Percentiles rank a stretch among this genome's conserved stretches.
Conservation (phyloP, 768 basidiomycete species). For the Termitomyces sp. region DNA sequence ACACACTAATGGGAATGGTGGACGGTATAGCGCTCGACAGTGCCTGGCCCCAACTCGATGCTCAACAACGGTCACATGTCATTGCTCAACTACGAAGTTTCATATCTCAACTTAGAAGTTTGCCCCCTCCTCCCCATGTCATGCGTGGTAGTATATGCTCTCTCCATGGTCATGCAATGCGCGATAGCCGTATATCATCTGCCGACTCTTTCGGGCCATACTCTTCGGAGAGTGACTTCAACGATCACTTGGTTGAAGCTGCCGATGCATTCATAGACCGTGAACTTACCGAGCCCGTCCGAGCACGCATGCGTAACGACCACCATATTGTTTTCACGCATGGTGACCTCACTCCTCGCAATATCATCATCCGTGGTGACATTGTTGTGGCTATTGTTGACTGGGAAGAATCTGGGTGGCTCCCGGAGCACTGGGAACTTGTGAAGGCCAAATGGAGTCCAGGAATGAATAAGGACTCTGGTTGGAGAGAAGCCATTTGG, state of each 20-base stretch:
- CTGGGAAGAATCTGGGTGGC: slow-evolving; percentile 27
- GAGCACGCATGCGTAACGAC: background rate
- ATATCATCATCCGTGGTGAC: slow-evolving; percentile 29
- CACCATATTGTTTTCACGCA: slow-evolving; percentile 26
- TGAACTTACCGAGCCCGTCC: slow-evolving; percentile 3
- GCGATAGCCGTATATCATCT: slow-evolving; percentile 3
- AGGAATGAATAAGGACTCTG: slow-evolving; percentile 2
- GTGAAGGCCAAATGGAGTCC: slow-evolving; percentile 8
- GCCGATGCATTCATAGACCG: slow-evolving; percentile 4
- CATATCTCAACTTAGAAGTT: slow-evolving; percentile 1
- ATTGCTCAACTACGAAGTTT: slow-evolving; percentile 2
- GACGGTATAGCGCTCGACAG: background rate
- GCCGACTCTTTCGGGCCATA: background rate
- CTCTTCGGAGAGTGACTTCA: slow-evolving; percentile 2
- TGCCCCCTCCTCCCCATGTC: slow-evolving; percentile 1
- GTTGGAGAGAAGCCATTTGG: slow-evolving; percentile 7
- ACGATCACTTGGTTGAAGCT: slow-evolving; percentile 4
- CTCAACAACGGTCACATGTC: slow-evolving; percentile 3
- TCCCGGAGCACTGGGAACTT: slow-evolving; percentile 28
- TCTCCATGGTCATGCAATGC: slow-evolving; percentile 2
- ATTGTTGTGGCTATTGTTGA: slow-evolving; percentile 24
- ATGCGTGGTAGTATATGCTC: background rate
- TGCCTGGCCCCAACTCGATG: slow-evolving; percentile 2
- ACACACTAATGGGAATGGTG: slow-evolving; percentile 2
- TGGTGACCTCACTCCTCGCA: slow-evolving; percentile 34